Conservation (phyloP, 495 filamentous ascomycete species). For the Acidiella bohemica region DNA sequence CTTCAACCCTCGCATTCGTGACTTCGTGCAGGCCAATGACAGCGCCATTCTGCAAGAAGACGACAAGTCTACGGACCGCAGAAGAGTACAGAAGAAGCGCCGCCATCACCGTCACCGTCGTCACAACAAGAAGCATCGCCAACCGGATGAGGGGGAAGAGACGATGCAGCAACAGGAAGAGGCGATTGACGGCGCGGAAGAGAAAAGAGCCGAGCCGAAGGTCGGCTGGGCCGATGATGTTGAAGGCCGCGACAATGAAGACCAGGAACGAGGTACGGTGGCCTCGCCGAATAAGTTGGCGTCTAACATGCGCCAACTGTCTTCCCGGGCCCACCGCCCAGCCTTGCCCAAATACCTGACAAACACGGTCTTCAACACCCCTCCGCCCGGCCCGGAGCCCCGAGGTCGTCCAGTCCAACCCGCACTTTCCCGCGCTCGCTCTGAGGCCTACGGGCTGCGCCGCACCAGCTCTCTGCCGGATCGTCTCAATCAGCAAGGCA, state of each 20-base stretch:
- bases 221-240: slow-evolving; percentile 27
- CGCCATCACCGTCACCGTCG: slow-evolving; percentile 32
- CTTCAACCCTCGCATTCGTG: slow-evolving; percentile 27
- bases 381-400: slow-evolving; percentile 19
- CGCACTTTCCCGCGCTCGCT: slow-evolving; percentile 4
- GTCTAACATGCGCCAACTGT: slow-evolving; percentile 35
- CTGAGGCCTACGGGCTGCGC: slow-evolving; percentile 46
- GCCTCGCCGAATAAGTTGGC: slow-evolving; percentile 25
- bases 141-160: slow-evolving; percentile 11
- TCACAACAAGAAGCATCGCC: slow-evolving; percentile 25
- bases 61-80: slow-evolving; percentile 20
- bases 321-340: slow-evolving; percentile 35
- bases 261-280: background rate
- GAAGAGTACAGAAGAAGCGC: slow-evolving; percentile 28
- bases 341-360: slow-evolving; percentile 47
- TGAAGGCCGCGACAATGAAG: slow-evolving; percentile 8
- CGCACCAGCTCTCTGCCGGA: slow-evolving; percentile 71
- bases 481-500: slow-evolving; percentile 30
- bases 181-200: slow-evolving; percentile 11
- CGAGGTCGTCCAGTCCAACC: slow-evolving; percentile 3
- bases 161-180: slow-evolving; percentile 10
- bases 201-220: slow-evolving; percentile 7
- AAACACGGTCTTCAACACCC: slow-evolving; percentile 46
- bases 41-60: slow-evolving; percentile 18
- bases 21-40: slow-evolving; percentile 27